Evolutionary conservation across 768 basidiomycete species (phyloP).

Genomic region (Crassisporium funariophilum): DNA sequence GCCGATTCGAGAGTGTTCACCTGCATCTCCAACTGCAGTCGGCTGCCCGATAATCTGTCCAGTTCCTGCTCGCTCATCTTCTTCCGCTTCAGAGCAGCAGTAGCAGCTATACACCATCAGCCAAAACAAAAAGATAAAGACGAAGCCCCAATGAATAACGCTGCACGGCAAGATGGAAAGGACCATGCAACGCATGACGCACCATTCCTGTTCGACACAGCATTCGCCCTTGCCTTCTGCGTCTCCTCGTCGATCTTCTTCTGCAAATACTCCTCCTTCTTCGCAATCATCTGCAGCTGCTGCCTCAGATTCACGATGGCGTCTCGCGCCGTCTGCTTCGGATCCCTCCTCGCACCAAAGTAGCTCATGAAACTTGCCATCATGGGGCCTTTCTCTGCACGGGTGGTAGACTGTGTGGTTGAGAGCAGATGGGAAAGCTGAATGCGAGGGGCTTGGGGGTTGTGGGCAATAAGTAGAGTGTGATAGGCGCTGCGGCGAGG

Average conservation of each 20-base stretch:
- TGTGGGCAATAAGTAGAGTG: constrained; percentile 6
- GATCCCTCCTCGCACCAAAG: constrained; percentile 79
- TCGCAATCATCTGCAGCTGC: constrained; percentile 96
- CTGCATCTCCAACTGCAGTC: constrained; percentile 93
- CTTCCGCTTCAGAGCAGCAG: constrained; percentile 90
- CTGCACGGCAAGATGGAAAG: no score
- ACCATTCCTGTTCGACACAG: constrained; percentile 92
- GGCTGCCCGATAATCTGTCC: constrained; percentile 80
- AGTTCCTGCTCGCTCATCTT: constrained; percentile 86
- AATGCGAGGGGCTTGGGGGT: constrained; percentile 6
- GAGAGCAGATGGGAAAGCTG: constrained; percentile 6
- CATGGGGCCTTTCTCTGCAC: constrained; percentile 37
- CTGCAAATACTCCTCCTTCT: constrained; percentile 97
- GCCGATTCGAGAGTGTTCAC: constrained; percentile 97
- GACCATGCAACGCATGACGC: constrained; percentile 39
- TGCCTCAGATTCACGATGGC: constrained; percentile 92
- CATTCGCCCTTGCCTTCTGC: constrained; percentile 90
- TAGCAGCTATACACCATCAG: constrained; percentile 65
- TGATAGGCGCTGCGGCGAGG: constrained; percentile 3
- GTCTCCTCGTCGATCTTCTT: constrained; percentile 96
- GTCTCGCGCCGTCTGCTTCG: constrained; percentile 84
- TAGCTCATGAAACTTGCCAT: constrained; percentile 85
- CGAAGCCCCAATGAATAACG: no score
- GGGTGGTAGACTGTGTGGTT: not conserved
- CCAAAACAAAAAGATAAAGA: not conserved